Evolutionary conservation across 2,329 filamentous ascomycete genomes (phyloP), one percentile per base, ranked within the genome.

Genomic region (Albophoma yamanashiensis): DNA sequence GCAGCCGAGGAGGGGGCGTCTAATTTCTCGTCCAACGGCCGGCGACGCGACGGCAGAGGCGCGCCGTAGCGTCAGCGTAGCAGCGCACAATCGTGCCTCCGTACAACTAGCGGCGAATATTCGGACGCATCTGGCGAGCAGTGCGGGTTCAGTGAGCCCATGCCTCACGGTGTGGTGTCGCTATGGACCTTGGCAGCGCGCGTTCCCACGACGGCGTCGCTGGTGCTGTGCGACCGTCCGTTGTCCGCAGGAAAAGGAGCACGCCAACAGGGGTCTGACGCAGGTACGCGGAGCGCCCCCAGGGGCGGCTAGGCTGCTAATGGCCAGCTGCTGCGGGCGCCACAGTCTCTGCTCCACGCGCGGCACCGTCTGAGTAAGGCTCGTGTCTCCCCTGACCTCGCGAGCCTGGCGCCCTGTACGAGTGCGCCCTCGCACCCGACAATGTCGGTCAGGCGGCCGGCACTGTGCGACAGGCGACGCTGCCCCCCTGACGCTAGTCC

Each of bases 401-500:
- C n/a, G 2, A 4, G 5, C 11, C 4, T 31, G 27, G 27, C 27
- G 27, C 27, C 27, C 3, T 31, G 5, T 5, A 31, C 27, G 27
- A n/a, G n/a, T n/a, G n/a, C n/a, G n/a, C n/a, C n/a, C 27, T 31
- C 27, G 27, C 27, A 31, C 27, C 8, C 43, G 22, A 25, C 43
- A 22, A n/a, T 31, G 50, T 12, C 31, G 9, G 50, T 12, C 31
- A 22, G 2, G 50, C 34, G 15, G 15, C 27, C 11, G 20, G 50
- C 50, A 59, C 58, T 53, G 43, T 57, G 52, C 31, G n/a, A 25
- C 9, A 22, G 45, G 55, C 43, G 15, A 34, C 22, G 53, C 22
- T 61, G n/a, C 27, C 59, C 65, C 64, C 65, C 65, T 65, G 65
- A 62, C 64, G 60, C 64, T 65, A 65, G 58, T 53, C 64, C 59